phyloP scores from a whole-genome alignment of 2,329 filamentous ascomycete genomes.

The Sclerotinia glacialis region DNA sequence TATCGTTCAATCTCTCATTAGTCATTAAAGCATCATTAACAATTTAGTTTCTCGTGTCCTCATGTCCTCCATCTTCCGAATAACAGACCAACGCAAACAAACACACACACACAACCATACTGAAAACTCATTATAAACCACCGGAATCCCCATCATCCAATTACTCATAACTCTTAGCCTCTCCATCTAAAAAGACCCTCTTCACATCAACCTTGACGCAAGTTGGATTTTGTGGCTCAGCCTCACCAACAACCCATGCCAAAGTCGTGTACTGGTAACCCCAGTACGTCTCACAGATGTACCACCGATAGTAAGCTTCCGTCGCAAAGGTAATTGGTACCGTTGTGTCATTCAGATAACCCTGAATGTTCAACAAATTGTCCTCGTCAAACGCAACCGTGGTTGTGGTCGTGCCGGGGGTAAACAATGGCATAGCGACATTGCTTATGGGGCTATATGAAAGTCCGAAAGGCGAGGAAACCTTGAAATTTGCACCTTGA shows the following conservation, averaged over 20 bases:
- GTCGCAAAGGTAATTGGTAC: constrained; percentile 36
- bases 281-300: constrained; percentile 43
- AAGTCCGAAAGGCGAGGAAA: constrained; percentile 42
- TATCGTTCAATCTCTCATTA: not conserved
- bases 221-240: constrained; percentile 45
- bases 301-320: constrained; percentile 43
- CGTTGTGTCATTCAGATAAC: constrained; percentile 43
- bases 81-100: not conserved
- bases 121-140: not conserved
- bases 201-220: constrained; percentile 46
- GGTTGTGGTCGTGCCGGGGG: constrained; percentile 32
- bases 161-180: not conserved
- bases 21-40: not conserved
- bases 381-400: constrained; percentile 44
- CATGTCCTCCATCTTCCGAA: not conserved
- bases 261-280: constrained; percentile 46
- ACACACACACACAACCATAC: not conserved
- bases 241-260: constrained; percentile 44
- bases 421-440: constrained; percentile 45
- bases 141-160: not conserved
- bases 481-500: constrained; percentile 33
- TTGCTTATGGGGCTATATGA: constrained; percentile 42
- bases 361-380: constrained; percentile 42
- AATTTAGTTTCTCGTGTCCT: not conserved
- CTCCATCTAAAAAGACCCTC: constrained; percentile 29